These are phyloP conservation scores for Euphorbia celastroides DNA, from an alignment of 441 rosid genomes.

Conservation along the genomic window DNA sequence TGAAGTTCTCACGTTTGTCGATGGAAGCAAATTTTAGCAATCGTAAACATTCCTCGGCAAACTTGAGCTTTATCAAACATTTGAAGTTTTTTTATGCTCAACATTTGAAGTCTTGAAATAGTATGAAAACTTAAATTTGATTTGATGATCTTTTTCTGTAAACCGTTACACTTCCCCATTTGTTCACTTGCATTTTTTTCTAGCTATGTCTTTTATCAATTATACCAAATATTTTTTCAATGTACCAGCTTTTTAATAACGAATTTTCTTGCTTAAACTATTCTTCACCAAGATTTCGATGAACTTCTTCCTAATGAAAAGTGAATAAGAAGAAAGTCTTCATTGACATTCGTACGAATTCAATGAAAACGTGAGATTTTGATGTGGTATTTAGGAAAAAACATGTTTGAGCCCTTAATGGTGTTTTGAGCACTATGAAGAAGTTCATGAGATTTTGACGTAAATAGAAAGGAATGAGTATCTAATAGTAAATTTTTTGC, in stretches of 20 bases:
- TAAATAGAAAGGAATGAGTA: background rate
- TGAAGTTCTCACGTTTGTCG: background rate
- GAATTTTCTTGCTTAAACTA: too few relatives aligned
- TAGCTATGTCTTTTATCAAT: background rate
- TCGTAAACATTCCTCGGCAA: background rate
- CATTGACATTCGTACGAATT: background rate
- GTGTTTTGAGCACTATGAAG: background rate
- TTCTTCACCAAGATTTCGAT: background rate
- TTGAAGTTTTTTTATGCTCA: too few relatives aligned
- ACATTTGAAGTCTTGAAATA: background rate
- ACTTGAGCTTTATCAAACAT: background rate
- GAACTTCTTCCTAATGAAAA: background rate
- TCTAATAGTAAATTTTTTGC: background rate
- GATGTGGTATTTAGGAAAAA: background rate
- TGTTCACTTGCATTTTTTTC: background rate
- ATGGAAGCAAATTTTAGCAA: background rate
- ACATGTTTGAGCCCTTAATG: background rate
- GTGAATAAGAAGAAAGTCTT: background rate
- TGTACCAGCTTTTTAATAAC: background rate
- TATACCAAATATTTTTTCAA: background rate
- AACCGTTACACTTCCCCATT: background rate
- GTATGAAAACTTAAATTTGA: background rate
- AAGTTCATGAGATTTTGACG: background rate
- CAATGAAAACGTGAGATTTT: background rate
- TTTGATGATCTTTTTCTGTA: conserved; percentile 4